Percentiles rank a stretch among this genome's conserved stretches.
These are phyloP conservation scores for Pterocarpus santalinus DNA, from an alignment of 306 rosid genomes.

Conservation along the genomic window DNA sequence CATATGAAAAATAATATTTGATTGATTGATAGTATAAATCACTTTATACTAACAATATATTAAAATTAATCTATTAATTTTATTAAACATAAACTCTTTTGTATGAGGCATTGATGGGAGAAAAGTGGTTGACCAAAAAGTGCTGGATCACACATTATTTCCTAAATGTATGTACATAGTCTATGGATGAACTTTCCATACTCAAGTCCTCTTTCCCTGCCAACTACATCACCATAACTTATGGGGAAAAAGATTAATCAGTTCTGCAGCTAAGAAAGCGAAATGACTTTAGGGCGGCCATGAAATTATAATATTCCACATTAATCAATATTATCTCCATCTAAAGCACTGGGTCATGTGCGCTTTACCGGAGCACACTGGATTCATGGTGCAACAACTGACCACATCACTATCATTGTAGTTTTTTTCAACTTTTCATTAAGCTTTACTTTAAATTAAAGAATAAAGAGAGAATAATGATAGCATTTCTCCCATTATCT, in stretches of 20 bases:
- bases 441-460: conserved; percentile 13
- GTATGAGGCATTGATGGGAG: not conserved
- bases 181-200: not conserved
- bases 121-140: conserved; percentile 27
- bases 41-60: too few species aligned
- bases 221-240: conserved; percentile 12
- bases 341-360: conserved; percentile 15
- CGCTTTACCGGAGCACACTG: conserved; percentile 44
- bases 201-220: not conserved
- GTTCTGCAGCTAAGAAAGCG: conserved; percentile 20
- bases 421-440: not conserved
- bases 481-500: conserved; percentile 20
- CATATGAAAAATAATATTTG: too few species aligned
- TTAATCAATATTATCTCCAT: conserved; percentile 46
- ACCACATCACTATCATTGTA: conserved; percentile 35
- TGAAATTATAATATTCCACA: conserved; percentile 27
- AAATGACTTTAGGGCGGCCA: conserved; percentile 34
- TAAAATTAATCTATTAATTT: too few species aligned
- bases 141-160: not conserved
- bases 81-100: not conserved
- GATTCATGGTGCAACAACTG: conserved; percentile 48
- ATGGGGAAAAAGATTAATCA: not conserved
- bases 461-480: conserved; percentile 25
- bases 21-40: too few species aligned
- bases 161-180: not conserved